phyloP scores from a whole-genome alignment of 352 stramenopile genomes.

The Phytopythium mirpurense region DNA sequence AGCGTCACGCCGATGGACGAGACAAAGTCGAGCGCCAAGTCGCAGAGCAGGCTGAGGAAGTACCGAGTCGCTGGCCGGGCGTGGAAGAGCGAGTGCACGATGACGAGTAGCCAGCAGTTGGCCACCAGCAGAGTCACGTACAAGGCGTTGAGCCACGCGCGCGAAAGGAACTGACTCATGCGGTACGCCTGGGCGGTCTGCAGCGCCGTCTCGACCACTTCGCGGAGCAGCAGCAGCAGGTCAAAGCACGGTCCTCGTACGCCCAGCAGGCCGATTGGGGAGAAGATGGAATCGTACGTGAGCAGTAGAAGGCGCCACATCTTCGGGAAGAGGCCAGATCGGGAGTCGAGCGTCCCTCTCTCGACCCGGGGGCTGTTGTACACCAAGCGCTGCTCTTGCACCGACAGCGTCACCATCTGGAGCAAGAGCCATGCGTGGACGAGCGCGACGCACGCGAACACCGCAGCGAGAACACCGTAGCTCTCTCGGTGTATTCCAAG shows the following conservation, averaged over 20 bases:
- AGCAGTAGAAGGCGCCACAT: background rate
- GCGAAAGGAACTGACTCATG: conserved; percentile 19
- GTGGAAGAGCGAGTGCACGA: conserved; percentile 9
- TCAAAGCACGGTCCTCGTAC: conserved; percentile 21
- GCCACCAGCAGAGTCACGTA: conserved; percentile 19
- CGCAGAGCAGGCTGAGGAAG: conserved; percentile 9
- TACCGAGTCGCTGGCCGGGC: background rate
- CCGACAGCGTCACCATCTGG: background rate
- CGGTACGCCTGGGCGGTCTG: conserved; percentile 23
- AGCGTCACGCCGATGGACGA: conserved; percentile 18
- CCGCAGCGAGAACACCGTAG: background rate
- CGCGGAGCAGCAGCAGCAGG: conserved; percentile 8
- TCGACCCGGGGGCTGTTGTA: too few relatives aligned
- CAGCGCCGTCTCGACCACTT: conserved; percentile 20
- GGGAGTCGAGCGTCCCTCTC: too few relatives aligned
- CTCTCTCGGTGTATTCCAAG: background rate
- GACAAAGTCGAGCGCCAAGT: conserved; percentile 19
- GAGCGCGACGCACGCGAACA: background rate
- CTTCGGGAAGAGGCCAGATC: background rate
- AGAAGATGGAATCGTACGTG: background rate
- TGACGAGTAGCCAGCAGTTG: conserved; percentile 18
- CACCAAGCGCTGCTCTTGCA: too few relatives aligned
- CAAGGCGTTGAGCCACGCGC: conserved; percentile 21
- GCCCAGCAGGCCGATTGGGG: conserved; percentile 7
- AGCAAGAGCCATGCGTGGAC: background rate